Base-by-base conservation (phyloP, 139 green algal species). In the Spirogloea muscicola region DNA sequence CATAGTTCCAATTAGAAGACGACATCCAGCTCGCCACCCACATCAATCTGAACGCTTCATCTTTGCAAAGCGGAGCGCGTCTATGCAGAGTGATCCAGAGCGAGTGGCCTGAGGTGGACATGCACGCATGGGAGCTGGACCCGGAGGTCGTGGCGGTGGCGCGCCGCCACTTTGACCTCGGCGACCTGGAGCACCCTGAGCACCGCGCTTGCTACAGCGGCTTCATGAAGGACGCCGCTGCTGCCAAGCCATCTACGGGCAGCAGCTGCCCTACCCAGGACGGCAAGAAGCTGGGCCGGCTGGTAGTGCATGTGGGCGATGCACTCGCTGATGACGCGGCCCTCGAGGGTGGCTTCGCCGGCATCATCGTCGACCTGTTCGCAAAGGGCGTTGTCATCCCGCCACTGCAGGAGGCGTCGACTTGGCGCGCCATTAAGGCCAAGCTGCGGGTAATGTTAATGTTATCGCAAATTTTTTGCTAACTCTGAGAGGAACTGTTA, bases 101-200 rank as follows among this genome's bases (percentile, higher is more conserved):
- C 9, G 7, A 49, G n/a, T 68, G 44, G 66, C 49, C 70, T n/a
- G 42, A 58, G 36, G n/a, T 71, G 33, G 46, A 72, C 34, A 18
- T 78, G 43, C 57, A 78, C 40, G 70, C 38, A 0, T 78, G 70
- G 70, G 70, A 78, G 57, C 33, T 78, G 4, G 70, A 78, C 40
- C 31, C 36, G 16, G 16, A 55, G 25, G 68, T 76, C 25, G 31
- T 76, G 34, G 31, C 34, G 21, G 68, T 69, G 31, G 44, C 44
- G 4, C 46, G 68, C 21, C 39, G 68, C 13, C 49, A 72, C 40
- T 63, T 72, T 62, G 63, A 63, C 6, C 63, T 72, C 33, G 48
- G 27, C 31, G 39, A 72, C 25, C 63, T 72, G 3, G 63, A 72
- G 34, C 18, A 64, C 31, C 29, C 31, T 13, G 31, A 64, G 31